These are phyloP conservation scores for Chernovozyma sophiae-reginae DNA, from an alignment of 1,139 yeast genomes.

Conservation along the genomic window DNA sequence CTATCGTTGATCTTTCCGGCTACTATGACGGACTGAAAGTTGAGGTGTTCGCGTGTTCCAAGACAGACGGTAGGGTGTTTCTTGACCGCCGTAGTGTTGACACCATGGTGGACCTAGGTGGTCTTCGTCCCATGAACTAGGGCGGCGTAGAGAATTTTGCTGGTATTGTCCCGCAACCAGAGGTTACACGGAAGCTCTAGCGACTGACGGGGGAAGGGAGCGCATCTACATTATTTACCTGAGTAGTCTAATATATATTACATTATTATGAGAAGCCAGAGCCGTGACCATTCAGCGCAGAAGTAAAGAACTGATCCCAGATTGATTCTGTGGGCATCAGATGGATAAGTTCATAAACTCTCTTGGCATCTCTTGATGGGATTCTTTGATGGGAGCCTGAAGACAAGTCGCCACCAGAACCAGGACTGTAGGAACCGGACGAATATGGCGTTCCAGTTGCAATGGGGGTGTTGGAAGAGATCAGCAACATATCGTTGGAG, in stretches of 20 bases:
- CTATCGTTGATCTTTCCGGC: conserved; percentile 7
- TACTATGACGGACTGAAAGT: conserved; percentile 9
- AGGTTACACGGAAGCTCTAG: no score
- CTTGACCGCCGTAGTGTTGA: conserved; percentile 4
- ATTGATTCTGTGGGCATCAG: conserved; percentile 67
- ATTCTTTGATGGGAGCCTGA: neutral
- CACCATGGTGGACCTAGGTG: conserved; percentile 1
- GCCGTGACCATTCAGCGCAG: neutral
- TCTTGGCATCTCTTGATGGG: neutral
- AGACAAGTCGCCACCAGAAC: neutral
- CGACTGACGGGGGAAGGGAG: no score
- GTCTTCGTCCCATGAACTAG: neutral
- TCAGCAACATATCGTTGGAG: neutral
- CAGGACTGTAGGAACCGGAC: neutral
- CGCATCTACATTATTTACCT: no score
- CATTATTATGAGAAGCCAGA: neutral
- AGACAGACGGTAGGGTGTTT: neutral
- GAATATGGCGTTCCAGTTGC: neutral
- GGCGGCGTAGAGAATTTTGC: no score
- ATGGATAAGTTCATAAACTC: conserved; percentile 53
- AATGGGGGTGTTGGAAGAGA: neutral
- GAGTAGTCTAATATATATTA: no score
- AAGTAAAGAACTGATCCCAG: conserved; percentile 74
- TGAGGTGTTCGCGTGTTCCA: conserved; percentile 13
- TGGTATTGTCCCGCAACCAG: no score